Evolutionary conservation across 257 asterid genomes (phyloP).

Genomic region (Gynochthodes officinalis): DNA sequence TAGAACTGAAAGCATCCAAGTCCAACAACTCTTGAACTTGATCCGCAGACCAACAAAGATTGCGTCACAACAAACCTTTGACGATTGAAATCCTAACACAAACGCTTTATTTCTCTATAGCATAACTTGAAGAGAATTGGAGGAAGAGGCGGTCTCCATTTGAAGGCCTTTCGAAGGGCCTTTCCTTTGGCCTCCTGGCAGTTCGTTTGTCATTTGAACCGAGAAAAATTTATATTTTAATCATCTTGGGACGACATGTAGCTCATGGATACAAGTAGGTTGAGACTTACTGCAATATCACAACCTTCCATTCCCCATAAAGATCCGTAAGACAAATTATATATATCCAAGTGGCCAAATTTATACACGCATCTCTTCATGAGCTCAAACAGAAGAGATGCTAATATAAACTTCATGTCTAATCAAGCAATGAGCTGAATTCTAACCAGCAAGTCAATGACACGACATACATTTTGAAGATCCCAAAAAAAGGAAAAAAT

Average conservation of each 20-base stretch:
- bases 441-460: too few species aligned
- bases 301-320: background rate
- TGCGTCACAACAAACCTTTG: background rate
- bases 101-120: background rate
- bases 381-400: background rate
- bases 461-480: too few species aligned
- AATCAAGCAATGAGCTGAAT: background rate
- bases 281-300: background rate
- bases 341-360: background rate
- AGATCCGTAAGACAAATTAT: background rate
- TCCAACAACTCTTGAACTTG: background rate
- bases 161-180: background rate
- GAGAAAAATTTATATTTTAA: background rate
- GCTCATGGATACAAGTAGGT: too few species aligned
- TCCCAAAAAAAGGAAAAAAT: too few species aligned
- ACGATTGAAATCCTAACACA: background rate
- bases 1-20: background rate
- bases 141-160: background rate
- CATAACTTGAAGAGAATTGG: background rate
- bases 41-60: background rate
- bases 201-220: background rate
- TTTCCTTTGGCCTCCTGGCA: background rate
- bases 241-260: background rate
- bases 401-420: background rate
- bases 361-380: background rate